Evolutionary conservation across 2,329 filamentous ascomycete species (phyloP).

Genomic region (Ophiostoma sp.): DNA sequence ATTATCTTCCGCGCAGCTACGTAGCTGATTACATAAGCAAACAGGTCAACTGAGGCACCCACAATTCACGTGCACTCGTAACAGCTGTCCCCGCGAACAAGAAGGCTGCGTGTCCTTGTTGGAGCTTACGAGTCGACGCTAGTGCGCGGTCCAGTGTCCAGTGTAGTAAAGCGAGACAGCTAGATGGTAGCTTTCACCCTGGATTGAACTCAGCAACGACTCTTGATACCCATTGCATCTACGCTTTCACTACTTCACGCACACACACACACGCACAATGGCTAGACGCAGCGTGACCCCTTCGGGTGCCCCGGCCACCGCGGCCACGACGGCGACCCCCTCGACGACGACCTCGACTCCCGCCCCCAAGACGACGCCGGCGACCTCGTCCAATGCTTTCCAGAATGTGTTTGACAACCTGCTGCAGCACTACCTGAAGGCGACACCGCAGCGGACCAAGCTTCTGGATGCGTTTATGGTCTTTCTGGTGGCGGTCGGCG

Average conservation of each 20-base stretch:
- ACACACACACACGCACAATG: constrained; percentile 5
- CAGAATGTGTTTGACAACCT: constrained; percentile 62
- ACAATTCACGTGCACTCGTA: constrained; percentile 21
- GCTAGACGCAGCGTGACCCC: constrained; percentile 21
- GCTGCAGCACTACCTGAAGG: constrained; percentile 69
- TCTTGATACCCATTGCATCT: background rate
- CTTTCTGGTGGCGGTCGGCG: constrained; percentile 79
- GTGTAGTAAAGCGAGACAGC: too few species aligned
- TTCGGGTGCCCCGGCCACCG: constrained; percentile 14
- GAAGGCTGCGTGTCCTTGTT: constrained; percentile 27
- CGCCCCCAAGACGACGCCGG: background rate
- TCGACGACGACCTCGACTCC: constrained; percentile 10
- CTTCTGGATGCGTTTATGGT: constrained; percentile 85
- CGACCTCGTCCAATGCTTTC: constrained; percentile 23
- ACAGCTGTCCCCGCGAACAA: constrained; percentile 12
- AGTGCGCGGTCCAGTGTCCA: background rate
- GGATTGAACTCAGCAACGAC: background rate
- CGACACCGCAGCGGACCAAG: constrained; percentile 86
- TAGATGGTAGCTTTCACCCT: too few species aligned
- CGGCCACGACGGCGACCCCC: background rate
- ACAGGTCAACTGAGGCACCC: background rate
- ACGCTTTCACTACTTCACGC: background rate
- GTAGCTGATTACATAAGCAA: background rate
- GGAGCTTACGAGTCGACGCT: constrained; percentile 16
- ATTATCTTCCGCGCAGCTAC: too few species aligned